Evolutionary conservation across 2,329 filamentous ascomycete genomes (phyloP).

Genomic region (Fusarium lyarnte): DNA sequence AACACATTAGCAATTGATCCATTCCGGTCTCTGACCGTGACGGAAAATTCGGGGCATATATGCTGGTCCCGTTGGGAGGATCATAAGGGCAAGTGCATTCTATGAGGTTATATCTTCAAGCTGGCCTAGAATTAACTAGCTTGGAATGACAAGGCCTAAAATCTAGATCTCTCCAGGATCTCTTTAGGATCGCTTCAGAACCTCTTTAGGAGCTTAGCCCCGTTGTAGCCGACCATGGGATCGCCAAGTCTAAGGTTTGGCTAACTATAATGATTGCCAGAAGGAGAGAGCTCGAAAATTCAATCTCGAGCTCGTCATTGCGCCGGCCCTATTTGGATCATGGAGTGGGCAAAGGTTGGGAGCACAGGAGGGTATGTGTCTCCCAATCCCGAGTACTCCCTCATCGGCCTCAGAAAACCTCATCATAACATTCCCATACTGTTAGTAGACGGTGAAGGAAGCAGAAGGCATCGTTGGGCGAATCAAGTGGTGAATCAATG

Average conservation of each 20-base stretch:
- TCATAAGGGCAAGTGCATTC: background rate
- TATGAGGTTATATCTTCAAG: background rate
- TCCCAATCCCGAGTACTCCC: too few species aligned
- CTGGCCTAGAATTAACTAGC: background rate
- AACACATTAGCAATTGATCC: background rate
- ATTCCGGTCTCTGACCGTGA: background rate
- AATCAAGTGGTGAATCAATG: background rate
- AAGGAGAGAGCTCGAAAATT: background rate
- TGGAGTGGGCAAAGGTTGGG: background rate
- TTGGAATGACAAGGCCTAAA: background rate
- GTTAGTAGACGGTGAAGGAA: background rate
- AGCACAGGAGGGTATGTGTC: background rate
- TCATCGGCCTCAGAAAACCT: background rate
- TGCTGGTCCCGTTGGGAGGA: background rate
- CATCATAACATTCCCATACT: background rate
- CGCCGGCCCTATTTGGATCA: background rate
- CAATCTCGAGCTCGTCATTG: background rate
- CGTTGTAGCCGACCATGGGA: background rate
- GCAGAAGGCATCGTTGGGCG: background rate
- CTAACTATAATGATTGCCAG: background rate
- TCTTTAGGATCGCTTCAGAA: background rate
- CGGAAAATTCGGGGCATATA: background rate
- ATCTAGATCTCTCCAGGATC: background rate
- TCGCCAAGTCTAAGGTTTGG: background rate
- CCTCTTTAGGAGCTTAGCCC: background rate